A percentile compares a stretch with the other conserved stretches of the same genome.
These are phyloP conservation scores for Phytophthora vignae DNA, from an alignment of 352 stramenopile species.

Conservation along the genomic window DNA sequence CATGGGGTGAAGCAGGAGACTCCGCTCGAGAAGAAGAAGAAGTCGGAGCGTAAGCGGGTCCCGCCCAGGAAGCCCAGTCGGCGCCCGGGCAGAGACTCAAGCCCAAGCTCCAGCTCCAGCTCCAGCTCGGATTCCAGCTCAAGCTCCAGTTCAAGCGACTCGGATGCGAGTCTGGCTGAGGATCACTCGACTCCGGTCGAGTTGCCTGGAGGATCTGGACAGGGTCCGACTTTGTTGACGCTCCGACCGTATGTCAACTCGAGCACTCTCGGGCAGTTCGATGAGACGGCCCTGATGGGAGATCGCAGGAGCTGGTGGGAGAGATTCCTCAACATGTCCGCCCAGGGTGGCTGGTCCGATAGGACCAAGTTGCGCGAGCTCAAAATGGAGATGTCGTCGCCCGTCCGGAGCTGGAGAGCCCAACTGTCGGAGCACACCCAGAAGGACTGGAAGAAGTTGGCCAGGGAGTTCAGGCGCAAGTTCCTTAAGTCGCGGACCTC, in stretches of 20 bases:
- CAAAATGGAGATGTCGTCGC: constrained; percentile 4
- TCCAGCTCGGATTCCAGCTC: too few relatives aligned
- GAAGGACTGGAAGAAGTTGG: not conserved
- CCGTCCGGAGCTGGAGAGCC: constrained; percentile 1
- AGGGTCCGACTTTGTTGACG: not conserved
- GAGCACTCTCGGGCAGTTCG: not conserved
- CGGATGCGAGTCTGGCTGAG: too few relatives aligned
- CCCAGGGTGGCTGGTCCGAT: not conserved
- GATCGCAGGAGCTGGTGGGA: constrained; percentile 2
- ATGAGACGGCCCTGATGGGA: not conserved
- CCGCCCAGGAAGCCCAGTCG: too few relatives aligned
- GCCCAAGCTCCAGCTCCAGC: too few relatives aligned
- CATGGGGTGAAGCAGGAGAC: too few relatives aligned
- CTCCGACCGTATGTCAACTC: not conserved
- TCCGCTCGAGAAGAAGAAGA: too few relatives aligned
- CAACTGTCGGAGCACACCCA: not conserved
- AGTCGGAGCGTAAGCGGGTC: too few relatives aligned
- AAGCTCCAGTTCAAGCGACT: too few relatives aligned
- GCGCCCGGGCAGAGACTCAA: too few relatives aligned
- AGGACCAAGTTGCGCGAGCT: not conserved
- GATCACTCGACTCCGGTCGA: too few relatives aligned
- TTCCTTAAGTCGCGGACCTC: constrained; percentile 6
- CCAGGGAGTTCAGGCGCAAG: not conserved
- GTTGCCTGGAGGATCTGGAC: too few relatives aligned
- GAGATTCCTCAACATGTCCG: not conserved